Percentiles rank a stretch among this genome's conserved stretches.
phyloP scores from a whole-genome alignment of 1,139 yeast species.

The Protomyces inundatus region DNA sequence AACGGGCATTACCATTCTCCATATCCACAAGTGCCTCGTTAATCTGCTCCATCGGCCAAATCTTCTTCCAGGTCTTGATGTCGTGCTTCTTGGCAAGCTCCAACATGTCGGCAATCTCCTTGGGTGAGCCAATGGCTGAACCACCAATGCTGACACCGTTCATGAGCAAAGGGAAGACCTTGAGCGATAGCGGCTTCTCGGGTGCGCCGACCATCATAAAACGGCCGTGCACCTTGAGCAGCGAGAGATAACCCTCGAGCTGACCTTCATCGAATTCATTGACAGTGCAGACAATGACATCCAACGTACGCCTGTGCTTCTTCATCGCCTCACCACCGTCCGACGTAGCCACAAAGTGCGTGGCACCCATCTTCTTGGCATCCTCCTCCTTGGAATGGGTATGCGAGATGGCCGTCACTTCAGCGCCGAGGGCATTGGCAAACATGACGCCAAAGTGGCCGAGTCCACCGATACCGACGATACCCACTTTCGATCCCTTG shows the following conservation, averaged over 20 bases:
- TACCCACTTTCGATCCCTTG: conserved; percentile 48
- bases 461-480: conserved; percentile 54
- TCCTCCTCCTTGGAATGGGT: conserved; percentile 45
- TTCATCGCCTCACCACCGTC: conserved; percentile 42
- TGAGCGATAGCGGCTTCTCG: conserved; percentile 23
- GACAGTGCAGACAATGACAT: conserved; percentile 49
- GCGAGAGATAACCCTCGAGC: conserved; percentile 38
- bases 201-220: conserved; percentile 31
- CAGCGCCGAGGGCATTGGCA: conserved; percentile 52
- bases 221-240: conserved; percentile 29
- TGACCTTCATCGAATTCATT: conserved; percentile 34
- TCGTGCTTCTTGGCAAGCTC: conserved; percentile 50
- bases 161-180: conserved; percentile 27
- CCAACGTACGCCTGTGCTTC: conserved; percentile 41
- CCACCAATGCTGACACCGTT: conserved; percentile 27
- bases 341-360: conserved; percentile 44
- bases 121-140: conserved; percentile 46
- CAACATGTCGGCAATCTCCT: conserved; percentile 54
- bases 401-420: conserved; percentile 49
- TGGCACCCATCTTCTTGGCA: conserved; percentile 47
- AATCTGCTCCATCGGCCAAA: conserved; percentile 49
- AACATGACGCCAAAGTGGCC: conserved; percentile 54
- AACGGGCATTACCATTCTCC: conserved; percentile 26
- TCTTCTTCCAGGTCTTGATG: conserved; percentile 57
- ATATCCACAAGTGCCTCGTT: conserved; percentile 25